A percentile compares a stretch with the other conserved stretches of the same genome.
Conservation (phyloP, 108 stramenopile species). For the Cyclostephanos tholiformis region DNA sequence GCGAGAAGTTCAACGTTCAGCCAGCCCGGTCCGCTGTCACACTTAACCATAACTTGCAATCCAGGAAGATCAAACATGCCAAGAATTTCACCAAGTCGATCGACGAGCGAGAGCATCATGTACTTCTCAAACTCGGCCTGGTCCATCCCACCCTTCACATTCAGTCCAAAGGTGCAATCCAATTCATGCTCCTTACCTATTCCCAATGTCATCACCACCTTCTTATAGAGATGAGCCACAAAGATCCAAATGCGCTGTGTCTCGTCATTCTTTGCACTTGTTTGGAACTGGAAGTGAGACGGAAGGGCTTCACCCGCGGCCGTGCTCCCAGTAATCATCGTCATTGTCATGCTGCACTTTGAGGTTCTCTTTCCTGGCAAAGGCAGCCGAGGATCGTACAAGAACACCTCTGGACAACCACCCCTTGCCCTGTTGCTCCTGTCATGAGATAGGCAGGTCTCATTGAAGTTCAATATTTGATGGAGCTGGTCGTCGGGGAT, state of each 20-base stretch:
- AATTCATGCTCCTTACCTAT: no score
- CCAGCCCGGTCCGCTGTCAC: slow-evolving; percentile 31
- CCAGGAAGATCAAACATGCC: slow-evolving; percentile 6
- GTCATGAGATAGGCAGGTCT: slow-evolving; percentile 16
- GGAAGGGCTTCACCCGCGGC: slow-evolving; percentile 7
- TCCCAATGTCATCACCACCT: no score
- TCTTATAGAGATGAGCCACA: no score
- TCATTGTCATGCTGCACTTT: neutral
- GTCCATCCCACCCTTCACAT: no score
- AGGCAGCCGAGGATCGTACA: slow-evolving; percentile 1
- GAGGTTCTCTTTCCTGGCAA: slow-evolving; percentile 2
- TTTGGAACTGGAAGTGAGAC: slow-evolving; percentile 3
- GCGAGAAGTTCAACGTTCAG: slow-evolving; percentile 17
- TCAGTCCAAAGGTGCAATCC: no score
- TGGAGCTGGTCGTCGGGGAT: slow-evolving; percentile 18
- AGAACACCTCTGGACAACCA: slow-evolving; percentile 8
- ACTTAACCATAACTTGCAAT: slow-evolving; percentile 4
- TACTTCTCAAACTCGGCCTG: no score
- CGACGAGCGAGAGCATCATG: no score
- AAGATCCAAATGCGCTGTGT: slow-evolving; percentile 6
- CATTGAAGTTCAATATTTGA: slow-evolving; percentile 21
- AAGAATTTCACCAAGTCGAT: no score
- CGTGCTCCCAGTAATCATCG: slow-evolving; percentile 15
- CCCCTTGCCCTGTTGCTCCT: slow-evolving; percentile 10
- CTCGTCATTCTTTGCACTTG: neutral